Evolutionary conservation across 2,329 filamentous ascomycete genomes (phyloP), one percentile per base, ranked within the genome.

Genomic region (Akanthomyces dipterigenus): DNA sequence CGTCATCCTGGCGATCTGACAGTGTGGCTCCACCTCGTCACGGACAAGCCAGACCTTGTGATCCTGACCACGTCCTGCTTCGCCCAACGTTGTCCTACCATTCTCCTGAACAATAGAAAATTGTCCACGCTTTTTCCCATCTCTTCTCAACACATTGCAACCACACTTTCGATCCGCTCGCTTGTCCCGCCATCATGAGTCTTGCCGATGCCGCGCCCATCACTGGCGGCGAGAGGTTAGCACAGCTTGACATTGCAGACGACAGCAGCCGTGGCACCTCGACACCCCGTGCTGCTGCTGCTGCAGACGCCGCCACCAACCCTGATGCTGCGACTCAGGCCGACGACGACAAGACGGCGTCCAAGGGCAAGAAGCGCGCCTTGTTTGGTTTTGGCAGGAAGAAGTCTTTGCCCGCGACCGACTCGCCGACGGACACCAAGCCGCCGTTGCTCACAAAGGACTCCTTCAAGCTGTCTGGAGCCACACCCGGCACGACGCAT

Each of bases 331-430:
- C 74, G 28, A 69, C 69, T n/a, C 51, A 63, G 50, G 66, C 67
- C 3, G 75, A 73, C 24, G 65, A 64, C 51, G 64, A 62, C 42
- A 63, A 65, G 59, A 65, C 66, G 51, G 58, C 59, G 50, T 50
- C 40, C 51, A 70, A 69, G 59, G 81, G 79, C 60, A 82, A 83
- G 72, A 86, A 82, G 73, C 78, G 83, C 65, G 78, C 79, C 63
- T 74, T 88, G 31, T 87, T 87, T 71, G 80, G 82, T 5, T 81
- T 88, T 63, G 83, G 82, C 61, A 86, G 83, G 76, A 87, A 87
- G 75, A 86, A 84, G 28, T 67, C 50, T 38, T 67, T 66, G 64
- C 64, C 59, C 54, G 64, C 53, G 8, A 18, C 54, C 7, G 42
- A 12, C 48, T 42, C 38, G 40, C 49, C 61, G 16, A 36, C 75